A percentile compares a stretch with the other conserved stretches of the same genome.
phyloP scores from a whole-genome alignment of 371 early-diverging fungal genomes.

The Gilbertella persicaria region DNA sequence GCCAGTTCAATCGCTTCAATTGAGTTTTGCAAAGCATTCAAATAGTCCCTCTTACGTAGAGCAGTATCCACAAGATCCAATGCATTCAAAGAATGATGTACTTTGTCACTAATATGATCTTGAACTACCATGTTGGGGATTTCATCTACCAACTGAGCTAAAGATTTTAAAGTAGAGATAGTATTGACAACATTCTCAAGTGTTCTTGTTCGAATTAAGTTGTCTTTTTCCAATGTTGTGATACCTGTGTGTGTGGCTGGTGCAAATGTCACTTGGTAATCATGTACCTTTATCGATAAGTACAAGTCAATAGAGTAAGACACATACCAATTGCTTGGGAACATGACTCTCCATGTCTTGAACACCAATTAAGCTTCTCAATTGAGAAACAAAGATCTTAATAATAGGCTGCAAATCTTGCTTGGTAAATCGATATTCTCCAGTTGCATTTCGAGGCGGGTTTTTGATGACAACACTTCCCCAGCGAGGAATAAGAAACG shows the following conservation, averaged over 20 bases:
- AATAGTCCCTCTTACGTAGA: slow-evolving; percentile 33
- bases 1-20: slow-evolving; percentile 69
- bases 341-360: slow-evolving; percentile 34
- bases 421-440: slow-evolving; percentile 32
- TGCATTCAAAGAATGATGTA: slow-evolving; percentile 40
- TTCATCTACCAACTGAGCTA: slow-evolving; percentile 75
- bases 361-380: slow-evolving; percentile 82
- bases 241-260: slow-evolving; percentile 30
- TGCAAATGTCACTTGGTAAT: slow-evolving; percentile 17
- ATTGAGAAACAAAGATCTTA: slow-evolving; percentile 76
- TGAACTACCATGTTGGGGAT: slow-evolving; percentile 91
- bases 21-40: slow-evolving; percentile 53
- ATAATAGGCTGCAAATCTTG: slow-evolving; percentile 71
- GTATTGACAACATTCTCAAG: slow-evolving; percentile 74
- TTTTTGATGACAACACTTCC: slow-evolving; percentile 88
- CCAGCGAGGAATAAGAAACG: slow-evolving; percentile 92
- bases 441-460: slow-evolving; percentile 22
- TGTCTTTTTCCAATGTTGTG: slow-evolving; percentile 74
- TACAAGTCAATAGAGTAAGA: background rate
- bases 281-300: background rate
- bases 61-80: slow-evolving; percentile 26
- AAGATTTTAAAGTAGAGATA: slow-evolving; percentile 73
- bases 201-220: slow-evolving; percentile 64
- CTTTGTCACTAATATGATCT: slow-evolving; percentile 70
- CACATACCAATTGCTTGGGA: slow-evolving; percentile 2